Percentiles rank a stretch among this genome's conserved stretches.
phyloP scores from a whole-genome alignment of 441 rosid species.

The Hura crepitans region DNA sequence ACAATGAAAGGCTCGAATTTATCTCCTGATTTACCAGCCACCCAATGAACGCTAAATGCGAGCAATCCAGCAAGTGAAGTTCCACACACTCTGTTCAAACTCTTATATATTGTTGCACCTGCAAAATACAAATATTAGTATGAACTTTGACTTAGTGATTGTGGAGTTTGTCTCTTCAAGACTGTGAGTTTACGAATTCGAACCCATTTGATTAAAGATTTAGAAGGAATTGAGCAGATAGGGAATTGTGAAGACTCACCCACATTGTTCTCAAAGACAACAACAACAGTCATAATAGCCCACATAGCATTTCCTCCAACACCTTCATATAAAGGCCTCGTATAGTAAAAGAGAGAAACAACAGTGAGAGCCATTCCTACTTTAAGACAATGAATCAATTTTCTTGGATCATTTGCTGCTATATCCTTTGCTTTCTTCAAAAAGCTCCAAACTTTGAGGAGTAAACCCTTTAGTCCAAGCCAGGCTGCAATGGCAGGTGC shows the following conservation, averaged over 20 bases:
- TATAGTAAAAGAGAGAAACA: slow-evolving; percentile 59
- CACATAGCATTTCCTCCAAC: slow-evolving; percentile 74
- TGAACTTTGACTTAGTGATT: too few species aligned
- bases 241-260: slow-evolving; percentile 30
- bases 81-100: slow-evolving; percentile 72
- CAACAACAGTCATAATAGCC: slow-evolving; percentile 76
- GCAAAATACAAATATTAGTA: not conserved
- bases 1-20: slow-evolving; percentile 61
- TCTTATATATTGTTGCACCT: slow-evolving; percentile 85
- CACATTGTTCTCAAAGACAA: slow-evolving; percentile 58
- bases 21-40: slow-evolving; percentile 52
- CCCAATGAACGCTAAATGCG: slow-evolving; percentile 63
- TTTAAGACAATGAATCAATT: slow-evolving; percentile 60
- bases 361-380: slow-evolving; percentile 56
- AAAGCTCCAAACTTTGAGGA: slow-evolving; percentile 26
- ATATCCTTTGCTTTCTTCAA: slow-evolving; percentile 40
- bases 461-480: slow-evolving; percentile 17
- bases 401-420: slow-evolving; percentile 56
- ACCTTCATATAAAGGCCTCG: slow-evolving; percentile 52
- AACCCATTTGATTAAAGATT: too few species aligned
- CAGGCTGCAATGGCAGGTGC: slow-evolving; percentile 17
- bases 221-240: not conserved
- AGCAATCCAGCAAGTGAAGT: slow-evolving; percentile 58
- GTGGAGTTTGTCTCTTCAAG: too few species aligned
- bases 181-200: too few species aligned